Base-by-base conservation (phyloP, 805 yeast genomes). In the Starmerella khaoyaiensis region DNA sequence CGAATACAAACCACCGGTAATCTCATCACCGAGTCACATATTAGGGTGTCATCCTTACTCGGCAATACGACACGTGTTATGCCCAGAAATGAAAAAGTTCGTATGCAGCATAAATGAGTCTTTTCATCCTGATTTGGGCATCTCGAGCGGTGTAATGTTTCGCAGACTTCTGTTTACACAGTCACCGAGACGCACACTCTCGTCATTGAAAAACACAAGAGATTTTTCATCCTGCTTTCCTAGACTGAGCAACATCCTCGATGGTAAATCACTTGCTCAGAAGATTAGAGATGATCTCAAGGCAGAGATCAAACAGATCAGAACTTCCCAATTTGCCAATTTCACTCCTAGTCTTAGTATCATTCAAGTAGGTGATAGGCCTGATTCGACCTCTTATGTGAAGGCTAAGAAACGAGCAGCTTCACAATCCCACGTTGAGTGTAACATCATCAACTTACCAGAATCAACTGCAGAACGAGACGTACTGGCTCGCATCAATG, bases 301-400 rank as follows among this genome's bases (percentile, higher is more conserved):
- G 31, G 53, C 61, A 11, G 76, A 73, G 45, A 69, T 79, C 43
- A 53, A 54, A 16, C 50, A 54, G 10, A 53, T 69, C 37, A 69
- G 72, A 50, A 37, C 56, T 20, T 17, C 49, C 18, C 57, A 64
- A 45, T 48, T 50, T 44, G 61, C 71, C 6, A 49, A 55, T n/a
- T 82, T 82, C 62, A 63, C 67, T 43, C 96, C 97, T 7, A 68
- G 69, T 37, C 65, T 87, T 53, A 74, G 82, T 26, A 86, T 87
- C 48, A 67, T 87, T 44, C 97, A 87, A 61, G 93, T 90, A 27
- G 96, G 96, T 29, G 67, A 67, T 33, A 69, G 96, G 47, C 93
- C 93, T 11, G 98, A 87, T 58, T 83, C 95, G 2, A 72, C 84
- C 10, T 81, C 94, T 6, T 87, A 87, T 60, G 96, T 87, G 38